phyloP scores from a whole-genome alignment of 1,139 yeast genomes.

The Pichia sp. region DNA sequence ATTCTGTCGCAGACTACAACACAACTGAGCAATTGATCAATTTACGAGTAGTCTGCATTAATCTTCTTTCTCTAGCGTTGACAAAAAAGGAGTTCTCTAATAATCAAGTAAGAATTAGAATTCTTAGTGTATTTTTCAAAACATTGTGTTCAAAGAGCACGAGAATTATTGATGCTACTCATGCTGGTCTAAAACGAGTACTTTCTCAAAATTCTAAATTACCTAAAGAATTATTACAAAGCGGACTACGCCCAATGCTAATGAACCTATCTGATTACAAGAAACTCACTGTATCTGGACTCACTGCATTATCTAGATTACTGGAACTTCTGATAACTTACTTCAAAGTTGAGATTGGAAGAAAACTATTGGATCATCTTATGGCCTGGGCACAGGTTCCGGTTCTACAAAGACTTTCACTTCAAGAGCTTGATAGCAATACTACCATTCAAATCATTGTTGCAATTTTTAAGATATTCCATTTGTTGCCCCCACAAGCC shows the following conservation, averaged over 20 bases:
- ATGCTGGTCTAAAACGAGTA: conserved; percentile 76
- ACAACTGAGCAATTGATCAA: conserved; percentile 84
- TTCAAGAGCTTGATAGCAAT: conserved; percentile 69
- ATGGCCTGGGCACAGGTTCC: conserved; percentile 95
- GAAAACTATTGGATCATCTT: conserved; percentile 83
- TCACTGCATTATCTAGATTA: conserved; percentile 84
- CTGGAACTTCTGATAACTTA: conserved; percentile 83
- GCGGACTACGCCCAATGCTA: conserved; percentile 89
- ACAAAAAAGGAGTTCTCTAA: conserved; percentile 69
- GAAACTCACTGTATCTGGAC: conserved; percentile 78
- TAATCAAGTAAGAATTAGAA: conserved; percentile 76
- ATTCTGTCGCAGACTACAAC: conserved; percentile 74
- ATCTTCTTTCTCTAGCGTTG: conserved; percentile 72
- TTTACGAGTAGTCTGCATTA: conserved; percentile 82
- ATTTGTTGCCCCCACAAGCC: conserved; percentile 86
- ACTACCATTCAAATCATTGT: conserved; percentile 80
- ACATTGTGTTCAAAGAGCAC: conserved; percentile 81
- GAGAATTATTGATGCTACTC: conserved; percentile 89
- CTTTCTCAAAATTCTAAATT: conserved; percentile 79
- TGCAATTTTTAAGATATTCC: conserved; percentile 88
- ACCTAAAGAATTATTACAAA: conserved; percentile 88
- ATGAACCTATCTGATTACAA: conserved; percentile 93
- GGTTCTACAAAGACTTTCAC: conserved; percentile 61
- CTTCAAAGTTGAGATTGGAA: conserved; percentile 94
- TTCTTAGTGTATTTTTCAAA: conserved; percentile 89